Conservation (phyloP, 2,329 filamentous ascomycete genomes). For the Pseudonectria buxi region DNA sequence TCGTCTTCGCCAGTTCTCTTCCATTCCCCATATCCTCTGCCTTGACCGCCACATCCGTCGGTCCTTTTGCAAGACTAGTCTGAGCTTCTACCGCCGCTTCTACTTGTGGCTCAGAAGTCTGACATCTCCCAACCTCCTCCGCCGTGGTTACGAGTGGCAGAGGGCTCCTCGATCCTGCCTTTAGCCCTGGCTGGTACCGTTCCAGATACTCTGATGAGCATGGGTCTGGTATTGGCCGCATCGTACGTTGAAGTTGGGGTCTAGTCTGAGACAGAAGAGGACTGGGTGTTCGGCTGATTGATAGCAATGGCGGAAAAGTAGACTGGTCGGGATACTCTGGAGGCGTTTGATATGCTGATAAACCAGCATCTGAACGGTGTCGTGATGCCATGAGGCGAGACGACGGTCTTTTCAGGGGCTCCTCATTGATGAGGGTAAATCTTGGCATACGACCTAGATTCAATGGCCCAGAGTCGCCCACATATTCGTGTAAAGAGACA, state of each 20-base stretch:
- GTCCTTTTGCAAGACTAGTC: not conserved
- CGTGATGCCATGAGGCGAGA: constrained; percentile 21
- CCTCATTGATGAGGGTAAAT: constrained; percentile 25
- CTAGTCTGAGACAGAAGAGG: constrained; percentile 13
- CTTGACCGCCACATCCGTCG: not conserved
- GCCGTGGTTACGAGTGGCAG: constrained; percentile 2
- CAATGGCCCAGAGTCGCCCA: constrained; percentile 2
- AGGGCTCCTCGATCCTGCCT: not conserved
- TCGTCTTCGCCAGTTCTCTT: constrained; percentile 10
- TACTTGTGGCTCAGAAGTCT: constrained; percentile 6
- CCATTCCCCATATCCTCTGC: not conserved
- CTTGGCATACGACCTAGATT: constrained; percentile 11
- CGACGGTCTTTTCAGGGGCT: constrained; percentile 34
- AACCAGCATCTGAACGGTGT: constrained; percentile 15
- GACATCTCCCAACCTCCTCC: constrained; percentile 5
- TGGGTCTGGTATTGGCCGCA: constrained; percentile 5
- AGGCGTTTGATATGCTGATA: constrained; percentile 24
- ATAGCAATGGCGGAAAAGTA: constrained; percentile 12
- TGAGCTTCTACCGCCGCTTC: constrained; percentile 5
- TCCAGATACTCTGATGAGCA: constrained; percentile 31
- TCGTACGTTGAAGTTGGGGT: constrained; percentile 9
- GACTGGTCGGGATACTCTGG: constrained; percentile 21
- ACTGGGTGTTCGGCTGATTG: constrained; percentile 7
- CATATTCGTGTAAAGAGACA: constrained; percentile 1
- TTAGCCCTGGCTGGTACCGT: constrained; percentile 21